Evolutionary conservation across 2,329 filamentous ascomycete species (phyloP), one percentile per base, ranked within the genome.

Genomic region (Botrytis porri): DNA sequence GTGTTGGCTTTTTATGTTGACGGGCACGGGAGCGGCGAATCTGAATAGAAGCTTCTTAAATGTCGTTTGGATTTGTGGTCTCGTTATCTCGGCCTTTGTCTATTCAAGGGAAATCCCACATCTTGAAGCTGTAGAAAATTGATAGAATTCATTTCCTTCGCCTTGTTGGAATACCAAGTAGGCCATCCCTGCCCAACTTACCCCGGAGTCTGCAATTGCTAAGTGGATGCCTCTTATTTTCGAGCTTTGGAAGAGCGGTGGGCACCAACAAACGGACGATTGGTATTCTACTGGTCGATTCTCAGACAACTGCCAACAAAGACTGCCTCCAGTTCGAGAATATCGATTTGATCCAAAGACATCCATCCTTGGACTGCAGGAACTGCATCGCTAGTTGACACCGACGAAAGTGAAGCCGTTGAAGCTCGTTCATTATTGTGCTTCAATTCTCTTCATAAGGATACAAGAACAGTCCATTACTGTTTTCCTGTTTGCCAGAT

Each of bases 301-400:
- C 83, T 84, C 75, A 85, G 84, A 85, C 82, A 83, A 76, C 77
- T 69, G 78, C 79, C 79, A 81, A 86, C 85, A 86, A 86, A 86
- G 84, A 81, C 80, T 77, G 78, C 70, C 76, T 77, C 76, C 75
- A 80, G 81, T 80, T 83, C 83, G 83, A 86, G 83, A 76, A 74
- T 75, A 72, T 74, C 74, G 74, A 77, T 73, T 75, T 76, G 72
- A 69, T 69, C 73, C 73, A 73, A 76, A 77, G 76, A 78, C 75
- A 76, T 62, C 76, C 61, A 67, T 70, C 66, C 76, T 78, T 74
- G 74, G 74, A 77, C 75, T 76, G 75, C 76, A 77, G 73, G 69
- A 75, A 74, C 75, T 76, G 75, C 74, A 77, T 75, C 74, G 71
- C 75, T 78, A 76, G 70, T 65, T 74, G 70, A 66, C 63, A 75